Evolutionary conservation across 148 eudicot species (phyloP).

Genomic region (Rhododendron williamsianum): DNA sequence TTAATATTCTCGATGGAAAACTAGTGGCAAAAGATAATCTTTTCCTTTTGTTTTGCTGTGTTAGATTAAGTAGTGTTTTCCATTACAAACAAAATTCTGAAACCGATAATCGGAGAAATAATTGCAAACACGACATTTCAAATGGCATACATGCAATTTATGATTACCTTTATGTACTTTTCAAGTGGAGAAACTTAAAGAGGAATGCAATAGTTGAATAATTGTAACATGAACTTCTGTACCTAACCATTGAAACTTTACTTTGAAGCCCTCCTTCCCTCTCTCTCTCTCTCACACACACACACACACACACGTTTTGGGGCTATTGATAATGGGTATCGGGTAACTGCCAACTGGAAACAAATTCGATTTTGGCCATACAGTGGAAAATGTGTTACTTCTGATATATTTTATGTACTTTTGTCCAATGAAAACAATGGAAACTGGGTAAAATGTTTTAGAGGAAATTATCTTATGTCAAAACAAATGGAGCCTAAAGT

Average conservation of each 20-base stretch:
- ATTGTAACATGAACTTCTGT: background rate
- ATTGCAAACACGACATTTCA: background rate
- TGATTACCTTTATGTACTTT: background rate
- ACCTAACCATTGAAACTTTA: background rate
- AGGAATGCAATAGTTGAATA: background rate
- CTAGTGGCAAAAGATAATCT: background rate
- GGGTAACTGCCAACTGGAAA: background rate
- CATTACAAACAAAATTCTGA: background rate
- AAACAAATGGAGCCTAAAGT: background rate
- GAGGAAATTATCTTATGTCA: background rate
- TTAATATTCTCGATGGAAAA: background rate
- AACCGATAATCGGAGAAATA: background rate
- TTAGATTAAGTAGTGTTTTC: background rate
- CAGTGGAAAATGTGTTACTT: background rate
- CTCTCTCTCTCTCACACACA: background rate
- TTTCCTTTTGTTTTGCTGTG: background rate
- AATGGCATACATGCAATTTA: background rate
- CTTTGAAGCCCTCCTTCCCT: background rate
- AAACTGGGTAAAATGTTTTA: background rate
- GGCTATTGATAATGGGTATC: background rate
- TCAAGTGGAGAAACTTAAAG: background rate
- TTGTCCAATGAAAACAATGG: background rate
- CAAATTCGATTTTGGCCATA: background rate
- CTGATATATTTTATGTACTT: background rate
- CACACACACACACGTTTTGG: background rate